Percentiles rank a stretch among this genome's conserved stretches.
Conservation (phyloP, 1,139 yeast species). For the Arxiozyma slooffiae region DNA sequence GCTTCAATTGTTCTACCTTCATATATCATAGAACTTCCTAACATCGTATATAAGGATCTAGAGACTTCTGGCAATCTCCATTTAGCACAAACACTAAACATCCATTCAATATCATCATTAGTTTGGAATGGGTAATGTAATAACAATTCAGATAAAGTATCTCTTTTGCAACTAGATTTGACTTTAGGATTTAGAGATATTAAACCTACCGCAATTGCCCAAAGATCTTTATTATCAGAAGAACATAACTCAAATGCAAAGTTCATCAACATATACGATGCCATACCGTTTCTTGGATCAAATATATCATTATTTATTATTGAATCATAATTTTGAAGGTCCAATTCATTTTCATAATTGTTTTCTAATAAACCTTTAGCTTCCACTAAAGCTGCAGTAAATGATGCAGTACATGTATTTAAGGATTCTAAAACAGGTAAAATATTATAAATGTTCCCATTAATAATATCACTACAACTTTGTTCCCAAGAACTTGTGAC, state of each 20-base stretch:
- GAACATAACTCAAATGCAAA: conserved; percentile 42
- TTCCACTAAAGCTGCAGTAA: conserved; percentile 53
- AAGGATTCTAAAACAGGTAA: conserved; percentile 51
- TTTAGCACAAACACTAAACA: conserved; percentile 47
- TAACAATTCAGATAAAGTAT: conserved; percentile 45
- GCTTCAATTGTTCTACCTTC: conserved; percentile 45
- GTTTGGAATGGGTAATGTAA: conserved; percentile 53
- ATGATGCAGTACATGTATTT: conserved; percentile 61
- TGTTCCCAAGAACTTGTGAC: conserved; percentile 45
- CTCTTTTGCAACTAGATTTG: conserved; percentile 29
- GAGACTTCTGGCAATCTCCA: conserved; percentile 46
- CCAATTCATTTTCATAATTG: conserved; percentile 16
- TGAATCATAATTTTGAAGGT: conserved; percentile 1
- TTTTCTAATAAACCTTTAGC: conserved; percentile 49
- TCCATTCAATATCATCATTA: conserved; percentile 77
- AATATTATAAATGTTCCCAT: conserved; percentile 49
- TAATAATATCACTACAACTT: conserved; percentile 51
- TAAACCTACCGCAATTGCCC: conserved; percentile 61
- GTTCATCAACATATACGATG: conserved; percentile 51
- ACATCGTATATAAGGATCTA: conserved; percentile 37
- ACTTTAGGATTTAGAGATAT: conserved; percentile 33
- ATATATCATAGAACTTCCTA: conserved; percentile 28
- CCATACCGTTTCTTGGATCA: conserved; percentile 38
- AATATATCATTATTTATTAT: conserved; percentile 27
- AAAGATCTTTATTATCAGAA: conserved; percentile 36